A percentile compares a stretch with the other conserved stretches of the same genome.
phyloP scores from a whole-genome alignment of 2,329 filamentous ascomycete genomes.

The Metarhizium album region DNA sequence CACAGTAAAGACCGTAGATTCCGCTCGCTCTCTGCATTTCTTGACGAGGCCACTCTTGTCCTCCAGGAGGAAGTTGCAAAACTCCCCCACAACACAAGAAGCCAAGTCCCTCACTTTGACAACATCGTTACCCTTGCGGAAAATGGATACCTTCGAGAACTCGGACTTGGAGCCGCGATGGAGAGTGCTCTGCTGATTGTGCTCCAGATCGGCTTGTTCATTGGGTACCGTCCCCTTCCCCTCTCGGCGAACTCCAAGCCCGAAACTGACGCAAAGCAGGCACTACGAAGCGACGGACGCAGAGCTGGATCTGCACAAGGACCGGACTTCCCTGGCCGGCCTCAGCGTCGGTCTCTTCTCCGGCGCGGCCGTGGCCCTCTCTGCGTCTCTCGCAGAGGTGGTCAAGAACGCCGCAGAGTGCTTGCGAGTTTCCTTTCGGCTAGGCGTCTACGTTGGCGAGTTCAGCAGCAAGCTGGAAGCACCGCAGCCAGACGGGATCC shows the following conservation, averaged over 20 bases:
- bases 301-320: not conserved
- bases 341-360: not conserved
- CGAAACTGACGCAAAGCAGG: not conserved
- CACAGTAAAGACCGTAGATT: not conserved
- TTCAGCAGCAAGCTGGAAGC: not conserved
- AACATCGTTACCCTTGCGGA: not conserved
- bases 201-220: too few relatives aligned
- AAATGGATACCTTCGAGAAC: too few relatives aligned
- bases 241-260: too few relatives aligned
- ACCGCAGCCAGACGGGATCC: not conserved
- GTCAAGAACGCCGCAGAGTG: not conserved
- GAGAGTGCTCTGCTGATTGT: too few relatives aligned
- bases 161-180: too few relatives aligned
- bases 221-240: too few relatives aligned
- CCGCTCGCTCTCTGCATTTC: not conserved
- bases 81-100: not conserved
- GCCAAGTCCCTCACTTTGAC: not conserved
- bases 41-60: not conserved
- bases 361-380: not conserved
- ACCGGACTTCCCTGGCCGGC: not conserved
- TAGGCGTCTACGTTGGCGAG: not conserved
- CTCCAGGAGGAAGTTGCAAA: not conserved
- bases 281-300: not conserved
- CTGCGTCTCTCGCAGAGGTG: not conserved
- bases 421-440: not conserved